Conservation (phyloP, 164 flowering plant species). For the Buxus sempervirens region DNA sequence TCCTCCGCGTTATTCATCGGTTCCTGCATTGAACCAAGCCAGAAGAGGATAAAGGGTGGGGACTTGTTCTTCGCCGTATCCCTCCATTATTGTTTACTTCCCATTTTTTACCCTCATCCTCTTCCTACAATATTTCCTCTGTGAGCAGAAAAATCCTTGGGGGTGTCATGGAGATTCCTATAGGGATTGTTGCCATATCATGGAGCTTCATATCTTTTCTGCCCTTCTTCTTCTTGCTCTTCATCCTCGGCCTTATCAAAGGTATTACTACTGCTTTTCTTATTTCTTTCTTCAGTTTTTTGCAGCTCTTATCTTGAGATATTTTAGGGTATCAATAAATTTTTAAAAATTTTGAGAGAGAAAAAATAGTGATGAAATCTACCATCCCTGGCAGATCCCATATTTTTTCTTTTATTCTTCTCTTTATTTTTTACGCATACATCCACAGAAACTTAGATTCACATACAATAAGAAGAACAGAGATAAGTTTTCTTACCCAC, state of each 20-base stretch:
- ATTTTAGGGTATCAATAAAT: neutral
- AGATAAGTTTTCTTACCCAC: too few relatives aligned
- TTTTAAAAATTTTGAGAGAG: too few relatives aligned
- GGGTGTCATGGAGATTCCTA: slow-evolving; percentile 55
- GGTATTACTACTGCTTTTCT: slow-evolving; percentile 28
- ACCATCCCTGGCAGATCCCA: too few relatives aligned
- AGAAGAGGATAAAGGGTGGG: too few relatives aligned
- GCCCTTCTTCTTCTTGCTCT: slow-evolving; percentile 69
- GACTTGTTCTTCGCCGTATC: neutral
- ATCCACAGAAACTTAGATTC: too few relatives aligned
- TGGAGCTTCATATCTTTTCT: slow-evolving; percentile 76
- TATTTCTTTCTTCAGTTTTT: neutral
- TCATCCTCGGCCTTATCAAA: slow-evolving; percentile 64
- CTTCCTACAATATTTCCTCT: neutral
- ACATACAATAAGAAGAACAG: too few relatives aligned
- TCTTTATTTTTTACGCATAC: too few relatives aligned
- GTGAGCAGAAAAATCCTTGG: too few relatives aligned
- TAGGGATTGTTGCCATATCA: slow-evolving; percentile 41
- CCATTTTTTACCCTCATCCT: neutral
- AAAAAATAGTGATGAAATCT: too few relatives aligned
- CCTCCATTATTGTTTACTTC: neutral
- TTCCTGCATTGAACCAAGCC: too few relatives aligned
- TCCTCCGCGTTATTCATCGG: too few relatives aligned
- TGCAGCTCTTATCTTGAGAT: neutral
- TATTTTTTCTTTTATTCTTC: too few relatives aligned